A percentile compares a stretch with the other conserved stretches of the same genome.
Conservation (phyloP, 768 basidiomycete species). For the Pisolithus microcarpus region DNA sequence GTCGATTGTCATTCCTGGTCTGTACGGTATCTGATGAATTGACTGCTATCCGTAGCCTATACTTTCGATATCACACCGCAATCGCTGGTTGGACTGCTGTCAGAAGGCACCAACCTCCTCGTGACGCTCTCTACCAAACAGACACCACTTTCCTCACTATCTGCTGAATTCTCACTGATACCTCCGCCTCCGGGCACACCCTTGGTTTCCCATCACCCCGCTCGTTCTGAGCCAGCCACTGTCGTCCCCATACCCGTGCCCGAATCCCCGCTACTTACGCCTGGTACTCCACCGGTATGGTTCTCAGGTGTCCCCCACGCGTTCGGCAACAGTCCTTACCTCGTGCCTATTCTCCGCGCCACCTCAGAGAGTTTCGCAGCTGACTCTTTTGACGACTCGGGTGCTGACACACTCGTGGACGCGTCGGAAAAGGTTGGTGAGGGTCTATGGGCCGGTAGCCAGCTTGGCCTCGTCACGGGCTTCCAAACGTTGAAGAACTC, state of each 20-base stretch:
- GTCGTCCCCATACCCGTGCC: conserved; percentile 60
- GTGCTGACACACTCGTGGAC: conserved; percentile 58
- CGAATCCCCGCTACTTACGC: conserved; percentile 37
- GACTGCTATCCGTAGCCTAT: conserved; percentile 38
- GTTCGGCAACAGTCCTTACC: conserved; percentile 64
- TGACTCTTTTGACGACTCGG: conserved; percentile 50
- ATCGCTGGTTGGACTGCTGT: conserved; percentile 62
- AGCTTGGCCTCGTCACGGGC: conserved; percentile 72
- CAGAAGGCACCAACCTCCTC: conserved; percentile 74
- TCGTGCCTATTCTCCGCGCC: conserved; percentile 77
- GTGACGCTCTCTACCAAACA: conserved; percentile 73
- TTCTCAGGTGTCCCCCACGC: conserved; percentile 68
- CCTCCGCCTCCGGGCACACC: conserved; percentile 80
- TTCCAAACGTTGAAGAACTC: conserved; percentile 81
- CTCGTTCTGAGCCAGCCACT: conserved; percentile 54
- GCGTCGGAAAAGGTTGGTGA: conserved; percentile 71
- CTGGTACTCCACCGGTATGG: conserved; percentile 55
- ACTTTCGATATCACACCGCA: conserved; percentile 77
- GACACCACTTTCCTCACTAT: conserved; percentile 67
- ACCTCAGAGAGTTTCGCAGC: conserved; percentile 70
- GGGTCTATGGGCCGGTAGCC: conserved; percentile 76
- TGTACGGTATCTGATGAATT: background rate
- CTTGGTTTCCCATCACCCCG: conserved; percentile 80
- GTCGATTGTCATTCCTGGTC: too few species aligned
- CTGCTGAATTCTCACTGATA: conserved; percentile 86